phyloP scores from a whole-genome alignment of 345 rosid genomes.

The Geranium rotundifolium region DNA sequence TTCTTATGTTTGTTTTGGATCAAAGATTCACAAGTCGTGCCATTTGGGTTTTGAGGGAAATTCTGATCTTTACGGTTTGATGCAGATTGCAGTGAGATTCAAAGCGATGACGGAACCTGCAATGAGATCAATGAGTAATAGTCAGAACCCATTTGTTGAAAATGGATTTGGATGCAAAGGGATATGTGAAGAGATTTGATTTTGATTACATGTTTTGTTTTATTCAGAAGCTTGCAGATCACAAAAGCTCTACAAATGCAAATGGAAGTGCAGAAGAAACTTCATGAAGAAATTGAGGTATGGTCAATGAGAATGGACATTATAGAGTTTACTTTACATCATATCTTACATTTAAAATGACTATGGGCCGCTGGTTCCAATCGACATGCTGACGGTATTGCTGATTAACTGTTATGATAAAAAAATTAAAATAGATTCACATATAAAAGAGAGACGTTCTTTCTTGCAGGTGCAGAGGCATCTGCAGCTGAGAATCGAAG shows the following conservation, averaged over 20 bases:
- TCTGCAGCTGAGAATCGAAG: constrained; percentile 90
- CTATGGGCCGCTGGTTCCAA: too few relatives aligned
- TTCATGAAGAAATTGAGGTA: constrained; percentile 94
- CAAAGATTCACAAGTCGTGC: background rate
- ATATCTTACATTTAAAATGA: too few relatives aligned
- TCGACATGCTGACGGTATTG: too few relatives aligned
- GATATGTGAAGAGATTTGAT: background rate
- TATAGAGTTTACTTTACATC: too few relatives aligned
- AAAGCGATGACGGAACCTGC: constrained; percentile 19
- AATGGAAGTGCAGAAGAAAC: constrained; percentile 88
- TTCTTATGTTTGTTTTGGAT: background rate
- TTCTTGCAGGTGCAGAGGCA: constrained; percentile 74
- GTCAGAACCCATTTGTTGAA: constrained; percentile 7
- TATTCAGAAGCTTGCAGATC: constrained; percentile 53
- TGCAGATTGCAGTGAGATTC: constrained; percentile 41
- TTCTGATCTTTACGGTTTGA: constrained; percentile 4
- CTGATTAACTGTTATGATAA: too few relatives aligned
- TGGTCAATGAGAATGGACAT: background rate
- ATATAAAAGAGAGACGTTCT: background rate
- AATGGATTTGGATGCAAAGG: constrained; percentile 6
- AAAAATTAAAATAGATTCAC: too few relatives aligned
- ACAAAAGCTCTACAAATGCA: constrained; percentile 78
- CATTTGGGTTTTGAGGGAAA: constrained; percentile 2
- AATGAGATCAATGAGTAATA: constrained; percentile 54
- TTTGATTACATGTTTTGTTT: constrained; percentile 17